Base-by-base conservation (phyloP, 192 early-diverging fungal species). In the Funneliformis geosporum region DNA sequence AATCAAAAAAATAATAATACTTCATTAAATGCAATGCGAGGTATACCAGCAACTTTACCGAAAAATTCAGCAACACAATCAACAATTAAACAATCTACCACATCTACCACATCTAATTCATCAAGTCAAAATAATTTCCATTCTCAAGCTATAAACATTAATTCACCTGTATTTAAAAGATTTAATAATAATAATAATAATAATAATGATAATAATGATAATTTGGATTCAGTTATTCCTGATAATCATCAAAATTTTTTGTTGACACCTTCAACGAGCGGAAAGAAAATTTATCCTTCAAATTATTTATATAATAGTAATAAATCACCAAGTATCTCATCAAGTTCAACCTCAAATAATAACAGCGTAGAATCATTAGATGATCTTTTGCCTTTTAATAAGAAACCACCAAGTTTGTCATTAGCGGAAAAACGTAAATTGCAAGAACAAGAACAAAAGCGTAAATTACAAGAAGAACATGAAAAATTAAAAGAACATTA, bases 111-210 rank as follows among this genome's bases (percentile, higher is more conserved):
- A 40, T 21, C 0, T 11, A 44, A 14, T n/a, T 14, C 69, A 33
- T 43, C 68, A 1, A 42, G 21, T 40, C 68, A 70, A 28, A 39
- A 28, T 40, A 28, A 42, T 70, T 70, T 70, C 21, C 40, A 2
- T 40, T 28, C 27, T 40, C 68, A 70, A 40, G 68, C 68, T 40
- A 40, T 39, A 70, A 70, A 70, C 43, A 10, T 21, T n/a, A 70
- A 43, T 40, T 70, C 68, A 12, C 68, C 68, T 40, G 68, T 70
- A 39, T 70, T 70, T 70, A 70, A 70, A 40, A 28, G 68, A 39
- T 70, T 70, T 21, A 40, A 70, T 70, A 65, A 66, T 27, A 66
- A 21, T 66, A 66, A 28, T 33, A 62, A 62, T 66, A 66, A 28
- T 33, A 9, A 62, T 21, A 40, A 70, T 33, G 16, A 28, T 33